Evolutionary conservation across 352 stramenopile species (phyloP).

Genomic region (Phytopythium cucurbitacearum): DNA sequence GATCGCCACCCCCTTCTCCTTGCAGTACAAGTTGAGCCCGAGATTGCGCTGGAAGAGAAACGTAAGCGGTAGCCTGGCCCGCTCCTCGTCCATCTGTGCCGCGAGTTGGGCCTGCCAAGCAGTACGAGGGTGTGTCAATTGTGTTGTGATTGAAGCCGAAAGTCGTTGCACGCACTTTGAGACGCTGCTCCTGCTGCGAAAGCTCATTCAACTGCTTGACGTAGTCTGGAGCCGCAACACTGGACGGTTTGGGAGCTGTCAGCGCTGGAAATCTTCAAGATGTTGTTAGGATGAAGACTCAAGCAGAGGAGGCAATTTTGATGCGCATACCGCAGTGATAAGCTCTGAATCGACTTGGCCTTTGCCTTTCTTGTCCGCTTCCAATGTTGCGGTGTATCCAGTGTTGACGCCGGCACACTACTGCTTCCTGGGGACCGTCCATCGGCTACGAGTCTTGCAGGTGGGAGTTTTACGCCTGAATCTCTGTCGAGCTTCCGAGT

Average conservation of each 20-base stretch:
- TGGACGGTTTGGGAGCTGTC: not conserved
- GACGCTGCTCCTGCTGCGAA: not conserved
- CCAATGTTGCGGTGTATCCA: too few species aligned
- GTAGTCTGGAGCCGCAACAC: not conserved
- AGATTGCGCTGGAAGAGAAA: slow-evolving; percentile 79
- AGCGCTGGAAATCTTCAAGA: not conserved
- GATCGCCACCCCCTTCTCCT: slow-evolving; percentile 38
- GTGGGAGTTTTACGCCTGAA: too few species aligned
- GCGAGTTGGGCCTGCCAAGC: slow-evolving; percentile 10
- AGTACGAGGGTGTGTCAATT: not conserved
- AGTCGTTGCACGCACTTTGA: slow-evolving; percentile 1
- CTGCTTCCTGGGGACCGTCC: too few species aligned
- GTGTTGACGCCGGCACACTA: too few species aligned
- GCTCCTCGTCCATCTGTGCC: slow-evolving; percentile 43
- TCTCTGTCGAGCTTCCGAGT: too few species aligned
- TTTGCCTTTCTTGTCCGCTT: too few species aligned
- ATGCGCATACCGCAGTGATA: too few species aligned
- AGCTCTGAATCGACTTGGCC: too few species aligned
- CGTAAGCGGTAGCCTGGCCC: slow-evolving; percentile 51
- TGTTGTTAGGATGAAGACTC: not conserved
- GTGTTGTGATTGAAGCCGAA: not conserved
- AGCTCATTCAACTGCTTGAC: not conserved
- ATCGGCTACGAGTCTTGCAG: too few species aligned
- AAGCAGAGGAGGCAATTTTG: not conserved
- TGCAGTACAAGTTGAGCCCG: slow-evolving; percentile 44